Evolutionary conservation across 257 asterid species (phyloP).

Genomic region (Plantago ovata): DNA sequence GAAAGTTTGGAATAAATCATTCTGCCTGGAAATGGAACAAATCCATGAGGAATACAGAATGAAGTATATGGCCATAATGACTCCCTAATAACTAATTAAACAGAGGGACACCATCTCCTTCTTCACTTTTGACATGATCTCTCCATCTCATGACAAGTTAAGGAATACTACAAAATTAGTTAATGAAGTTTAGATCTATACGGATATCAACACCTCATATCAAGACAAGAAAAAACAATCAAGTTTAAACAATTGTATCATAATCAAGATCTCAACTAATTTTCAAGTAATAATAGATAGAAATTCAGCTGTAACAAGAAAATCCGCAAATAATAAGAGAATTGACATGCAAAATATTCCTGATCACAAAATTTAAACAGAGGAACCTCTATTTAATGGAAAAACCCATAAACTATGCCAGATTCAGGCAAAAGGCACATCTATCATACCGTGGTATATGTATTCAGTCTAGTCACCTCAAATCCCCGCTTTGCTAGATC

Average conservation of each 20-base stretch:
- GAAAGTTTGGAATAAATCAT: too few species aligned
- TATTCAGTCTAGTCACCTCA: constrained; percentile 79
- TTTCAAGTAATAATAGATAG: background rate
- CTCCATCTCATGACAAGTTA: too few species aligned
- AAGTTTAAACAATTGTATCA: background rate
- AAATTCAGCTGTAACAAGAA: background rate
- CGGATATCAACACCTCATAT: background rate
- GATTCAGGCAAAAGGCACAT: background rate
- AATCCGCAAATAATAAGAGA: background rate
- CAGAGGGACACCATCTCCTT: too few species aligned
- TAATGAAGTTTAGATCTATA: background rate
- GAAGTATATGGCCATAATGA: too few species aligned
- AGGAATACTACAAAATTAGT: too few species aligned
- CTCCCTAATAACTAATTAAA: too few species aligned
- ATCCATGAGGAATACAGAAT: too few species aligned
- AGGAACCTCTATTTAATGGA: background rate
- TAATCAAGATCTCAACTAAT: background rate
- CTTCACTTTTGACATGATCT: too few species aligned
- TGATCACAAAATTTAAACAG: background rate
- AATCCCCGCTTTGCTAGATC: constrained; percentile 89
- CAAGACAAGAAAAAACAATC: background rate
- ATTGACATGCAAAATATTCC: background rate
- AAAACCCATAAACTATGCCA: background rate
- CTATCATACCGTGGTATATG: constrained; percentile 81
- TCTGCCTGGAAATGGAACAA: too few species aligned